Conservation (phyloP, 2,329 filamentous ascomycete species). For the Chaetomium strumarium region DNA sequence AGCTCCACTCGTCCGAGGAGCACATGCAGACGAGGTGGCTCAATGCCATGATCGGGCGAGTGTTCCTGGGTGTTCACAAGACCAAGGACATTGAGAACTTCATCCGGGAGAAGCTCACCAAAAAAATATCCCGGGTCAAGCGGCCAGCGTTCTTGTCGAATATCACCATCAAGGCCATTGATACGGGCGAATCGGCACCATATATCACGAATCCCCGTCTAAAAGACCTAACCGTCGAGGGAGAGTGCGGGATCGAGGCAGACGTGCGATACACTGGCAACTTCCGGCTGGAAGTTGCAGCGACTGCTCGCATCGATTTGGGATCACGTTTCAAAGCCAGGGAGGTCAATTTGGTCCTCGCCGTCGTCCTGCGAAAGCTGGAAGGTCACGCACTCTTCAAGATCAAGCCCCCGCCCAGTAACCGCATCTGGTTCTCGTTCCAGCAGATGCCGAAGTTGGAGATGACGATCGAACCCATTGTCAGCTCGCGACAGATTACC, state of each 20-base stretch:
- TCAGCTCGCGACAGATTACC: constrained; percentile 91
- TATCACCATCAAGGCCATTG: constrained; percentile 74
- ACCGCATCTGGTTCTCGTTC: constrained; percentile 93
- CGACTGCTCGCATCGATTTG: constrained; percentile 87
- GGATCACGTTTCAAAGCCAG: constrained; percentile 82
- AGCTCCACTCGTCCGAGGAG: constrained; percentile 85
- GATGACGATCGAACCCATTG: constrained; percentile 89
- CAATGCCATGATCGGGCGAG: constrained; percentile 80
- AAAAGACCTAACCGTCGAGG: constrained; percentile 84
- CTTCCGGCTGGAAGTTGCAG: constrained; percentile 81
- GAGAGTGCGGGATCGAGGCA: constrained; percentile 79
- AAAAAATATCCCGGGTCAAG: constrained; percentile 92
- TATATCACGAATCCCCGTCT: constrained; percentile 84
- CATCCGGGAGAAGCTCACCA: constrained; percentile 80
- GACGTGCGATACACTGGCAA: constrained; percentile 87
- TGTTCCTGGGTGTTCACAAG: constrained; percentile 84
- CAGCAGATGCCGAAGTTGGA: constrained; percentile 91
- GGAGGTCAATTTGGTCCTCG: constrained; percentile 83
- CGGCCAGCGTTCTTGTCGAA: constrained; percentile 85
- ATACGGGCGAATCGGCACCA: constrained; percentile 80
- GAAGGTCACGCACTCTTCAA: constrained; percentile 81
- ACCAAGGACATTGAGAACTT: constrained; percentile 75
- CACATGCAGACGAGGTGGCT: constrained; percentile 88
- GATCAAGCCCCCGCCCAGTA: constrained; percentile 92
- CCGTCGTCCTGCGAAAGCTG: constrained; percentile 75